A percentile compares a stretch with the other conserved stretches of the same genome.
Evolutionary conservation across 768 basidiomycete species (phyloP).

Genomic region (Pholiota molesta): DNA sequence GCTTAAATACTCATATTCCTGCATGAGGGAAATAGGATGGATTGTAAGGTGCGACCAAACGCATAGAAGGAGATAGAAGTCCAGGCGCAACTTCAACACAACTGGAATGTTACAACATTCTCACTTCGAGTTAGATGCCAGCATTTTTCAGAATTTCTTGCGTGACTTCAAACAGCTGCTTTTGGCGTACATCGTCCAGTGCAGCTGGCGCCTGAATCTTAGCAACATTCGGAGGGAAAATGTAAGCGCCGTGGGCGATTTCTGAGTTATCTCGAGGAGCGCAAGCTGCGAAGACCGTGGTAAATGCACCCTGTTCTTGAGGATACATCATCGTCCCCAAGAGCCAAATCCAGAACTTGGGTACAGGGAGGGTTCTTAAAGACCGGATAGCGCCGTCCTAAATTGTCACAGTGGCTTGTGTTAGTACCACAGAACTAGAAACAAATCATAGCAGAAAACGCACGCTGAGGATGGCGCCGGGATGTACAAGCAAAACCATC

Average conservation of each 20-base stretch:
- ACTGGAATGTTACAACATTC: neutral
- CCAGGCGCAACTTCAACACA: no score
- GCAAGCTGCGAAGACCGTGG: constrained; percentile 23
- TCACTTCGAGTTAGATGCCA: neutral
- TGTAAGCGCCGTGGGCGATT: constrained; percentile 23
- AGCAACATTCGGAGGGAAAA: constrained; percentile 20
- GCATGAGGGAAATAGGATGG: no score
- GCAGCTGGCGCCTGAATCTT: constrained; percentile 14
- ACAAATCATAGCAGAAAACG: neutral
- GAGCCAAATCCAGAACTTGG: constrained; percentile 27
- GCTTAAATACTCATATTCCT: no score
- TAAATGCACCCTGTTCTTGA: constrained; percentile 24
- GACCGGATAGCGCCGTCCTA: constrained; percentile 24
- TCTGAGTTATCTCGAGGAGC: constrained; percentile 21
- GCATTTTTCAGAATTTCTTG: constrained; percentile 11
- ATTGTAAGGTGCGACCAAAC: no score
- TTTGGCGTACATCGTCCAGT: constrained; percentile 13
- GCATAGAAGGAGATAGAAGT: no score
- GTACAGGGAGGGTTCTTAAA: constrained; percentile 21
- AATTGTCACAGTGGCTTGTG: neutral
- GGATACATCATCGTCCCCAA: constrained; percentile 25
- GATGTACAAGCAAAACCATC: constrained; percentile 20
- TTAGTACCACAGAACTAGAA: neutral
- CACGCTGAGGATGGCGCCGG: constrained; percentile 26
- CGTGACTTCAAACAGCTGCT: constrained; percentile 15